Base-by-base conservation (phyloP, 768 basidiomycete genomes). In the Lanmaoa rubissima region DNA sequence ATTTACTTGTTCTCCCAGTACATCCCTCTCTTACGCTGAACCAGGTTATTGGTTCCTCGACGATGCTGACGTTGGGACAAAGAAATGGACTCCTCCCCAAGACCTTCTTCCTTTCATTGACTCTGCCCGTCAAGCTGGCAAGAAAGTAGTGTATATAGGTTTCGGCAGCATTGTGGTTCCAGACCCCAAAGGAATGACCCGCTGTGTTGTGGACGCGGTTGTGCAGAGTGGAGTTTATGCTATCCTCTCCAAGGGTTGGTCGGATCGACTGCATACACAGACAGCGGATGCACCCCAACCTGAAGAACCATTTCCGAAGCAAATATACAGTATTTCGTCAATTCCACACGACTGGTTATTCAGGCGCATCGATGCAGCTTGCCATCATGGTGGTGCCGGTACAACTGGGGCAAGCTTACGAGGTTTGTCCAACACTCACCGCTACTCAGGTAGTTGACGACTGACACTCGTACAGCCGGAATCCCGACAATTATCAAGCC, bases 291-390 rank as follows among this genome's bases (percentile, higher is more conserved):
- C 78, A 31, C 60, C 79, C 2, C 87, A 90, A 61, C 75, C 78
- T 0, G 86, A 91, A 65, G 84, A 88, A 58, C 80, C 88, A 7
- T 69, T 92, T 43, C 90, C 92, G 26, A 78, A 82, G 52, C 82
- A 92, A 67, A 93, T 97, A 59, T 93, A 90, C 69, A 76, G 86
- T 1, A 87, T 98, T 57, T 79, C 86, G 19, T 92, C 93, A 5
- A 82, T 96, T 53, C 94, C 95, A 36, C 94, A 96, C 61, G 93
- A 98, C 69, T 99, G 96, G 96, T 73, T 99, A 48, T 99, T 99
- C 78, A 82, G 81, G 61, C 83, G 87, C 44, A 93, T 99, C 57
- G 91, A 95, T 68, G 96, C 94, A n/a, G 93, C 93, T 17, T 97
- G 95, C 61, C 96, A 99, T 76, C 96, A 99, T 66, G 96, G 96